Base-by-base conservation (phyloP, 768 basidiomycete genomes). In the Fomitopsis pulvina region DNA sequence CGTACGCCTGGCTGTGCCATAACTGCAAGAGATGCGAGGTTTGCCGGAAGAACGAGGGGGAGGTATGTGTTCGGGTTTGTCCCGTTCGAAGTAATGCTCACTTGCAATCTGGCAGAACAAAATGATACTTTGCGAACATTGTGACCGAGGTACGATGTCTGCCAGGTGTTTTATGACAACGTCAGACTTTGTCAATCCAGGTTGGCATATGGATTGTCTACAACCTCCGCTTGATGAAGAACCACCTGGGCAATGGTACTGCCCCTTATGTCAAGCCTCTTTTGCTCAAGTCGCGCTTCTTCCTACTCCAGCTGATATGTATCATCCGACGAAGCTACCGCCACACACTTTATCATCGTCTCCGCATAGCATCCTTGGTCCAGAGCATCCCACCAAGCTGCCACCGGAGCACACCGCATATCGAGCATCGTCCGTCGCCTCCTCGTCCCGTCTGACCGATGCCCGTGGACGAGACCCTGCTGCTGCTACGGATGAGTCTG, bases 11-110 rank as follows among this genome's bases (percentile, higher is more conserved):
- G 94, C 78, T 79, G 52, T 98, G 94, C 63, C 77, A 82, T 29
- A 90, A 93, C 56, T 96, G 94, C 72, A 96, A 95, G 72, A 83
- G 73, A 50, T 98, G 94, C 64, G 90, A 93, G 69, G 71, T 91
- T 49, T 97, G 94, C 63, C 68, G 77, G 40, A 71, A 81, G 59
- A 92, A 93, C 62, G 90, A 87, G 20, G 86, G 92, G 66, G 92
- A 93, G 67, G 94, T 95, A 68, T 69, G 91, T 72, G 2, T 26
- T 18, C 37, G 24, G 46, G 45, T 53, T 28, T 28, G 47, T 50
- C 48, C 41, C 56, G 41, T 34, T 20, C 7, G 25, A 21, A 6
- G 11, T 27, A 14, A 11, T 20, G 7, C 42, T 34, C 16, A 20
- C 29, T 44, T 12, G 30, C 54, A 16, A 49, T 27, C 12, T 25